Evolutionary conservation across 2,329 filamentous ascomycete species (phyloP).

Genomic region (Alternaria arborescens): DNA sequence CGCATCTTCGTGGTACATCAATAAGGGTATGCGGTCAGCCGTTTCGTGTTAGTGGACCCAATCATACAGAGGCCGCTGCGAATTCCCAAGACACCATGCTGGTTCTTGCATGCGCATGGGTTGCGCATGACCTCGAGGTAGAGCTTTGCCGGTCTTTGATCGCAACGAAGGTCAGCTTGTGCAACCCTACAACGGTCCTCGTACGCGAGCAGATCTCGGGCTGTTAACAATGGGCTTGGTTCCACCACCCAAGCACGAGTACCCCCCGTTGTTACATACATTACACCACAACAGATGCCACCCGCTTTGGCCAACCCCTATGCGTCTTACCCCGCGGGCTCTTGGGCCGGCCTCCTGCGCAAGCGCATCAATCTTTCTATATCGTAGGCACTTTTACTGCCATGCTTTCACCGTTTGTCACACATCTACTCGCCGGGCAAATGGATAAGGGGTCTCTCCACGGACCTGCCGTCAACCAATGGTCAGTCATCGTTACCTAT

Average conservation of each 20-base stretch:
- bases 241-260: conserved; percentile 37
- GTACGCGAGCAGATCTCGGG: conserved; percentile 24
- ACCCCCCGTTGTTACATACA: conserved; percentile 45
- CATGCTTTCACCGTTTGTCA: not conserved
- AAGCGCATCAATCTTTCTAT: not conserved
- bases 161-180: conserved; percentile 26
- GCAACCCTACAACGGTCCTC: conserved; percentile 30
- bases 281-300: conserved; percentile 40
- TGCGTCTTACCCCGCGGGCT: not conserved
- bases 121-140: not conserved
- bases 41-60: conserved; percentile 1
- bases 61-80: not conserved
- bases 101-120: not conserved
- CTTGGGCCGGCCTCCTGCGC: conserved; percentile 7
- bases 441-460: not conserved
- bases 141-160: not conserved
- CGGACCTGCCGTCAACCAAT: not conserved
- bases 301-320: conserved; percentile 32
- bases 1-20: conserved; percentile 15
- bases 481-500: not conserved
- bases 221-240: conserved; percentile 31
- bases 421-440: not conserved
- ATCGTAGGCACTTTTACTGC: not conserved
- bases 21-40: conserved; percentile 14
- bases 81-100: not conserved